These are phyloP conservation scores for Fraxinus nigra DNA, from an alignment of 305 asterid genomes.

Conservation along the genomic window DNA sequence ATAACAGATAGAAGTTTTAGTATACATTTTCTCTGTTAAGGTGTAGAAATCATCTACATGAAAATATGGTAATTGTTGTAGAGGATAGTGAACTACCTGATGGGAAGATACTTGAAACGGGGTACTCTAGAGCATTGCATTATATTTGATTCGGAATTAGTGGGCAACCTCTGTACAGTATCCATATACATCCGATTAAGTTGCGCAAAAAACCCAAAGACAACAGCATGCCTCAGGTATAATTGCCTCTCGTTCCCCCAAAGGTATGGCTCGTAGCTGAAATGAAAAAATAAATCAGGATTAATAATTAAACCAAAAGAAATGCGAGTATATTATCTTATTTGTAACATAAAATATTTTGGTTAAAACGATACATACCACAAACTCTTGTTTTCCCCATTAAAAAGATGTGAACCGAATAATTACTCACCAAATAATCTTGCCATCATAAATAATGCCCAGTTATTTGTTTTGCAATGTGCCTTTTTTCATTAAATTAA, in stretches of 20 bases:
- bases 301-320: constrained; percentile 1
- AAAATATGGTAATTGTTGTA: neutral
- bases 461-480: neutral
- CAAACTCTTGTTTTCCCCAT: neutral
- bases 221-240: constrained; percentile 88
- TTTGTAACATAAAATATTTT: constrained; percentile 12
- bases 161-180: constrained; percentile 66
- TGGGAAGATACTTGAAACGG: constrained; percentile 97
- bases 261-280: constrained; percentile 91
- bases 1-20: constrained; percentile 23
- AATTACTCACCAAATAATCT: constrained; percentile 4
- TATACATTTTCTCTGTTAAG: constrained; percentile 20
- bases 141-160: constrained; percentile 90
- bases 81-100: constrained; percentile 61
- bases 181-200: constrained; percentile 78
- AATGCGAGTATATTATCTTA: neutral
- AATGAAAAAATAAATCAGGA: constrained; percentile 29
- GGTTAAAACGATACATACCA: neutral
- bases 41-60: neutral
- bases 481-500: neutral
- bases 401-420: neutral
- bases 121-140: constrained; percentile 95
- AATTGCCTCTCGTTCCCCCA: constrained; percentile 96
- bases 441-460: constrained; percentile 3
- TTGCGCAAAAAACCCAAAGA: constrained; percentile 94